A percentile compares a stretch with the other conserved stretches of the same genome.
Evolutionary conservation across 371 early-diverging fungal genomes (phyloP).

Genomic region (Zancudomyces culisetae): DNA sequence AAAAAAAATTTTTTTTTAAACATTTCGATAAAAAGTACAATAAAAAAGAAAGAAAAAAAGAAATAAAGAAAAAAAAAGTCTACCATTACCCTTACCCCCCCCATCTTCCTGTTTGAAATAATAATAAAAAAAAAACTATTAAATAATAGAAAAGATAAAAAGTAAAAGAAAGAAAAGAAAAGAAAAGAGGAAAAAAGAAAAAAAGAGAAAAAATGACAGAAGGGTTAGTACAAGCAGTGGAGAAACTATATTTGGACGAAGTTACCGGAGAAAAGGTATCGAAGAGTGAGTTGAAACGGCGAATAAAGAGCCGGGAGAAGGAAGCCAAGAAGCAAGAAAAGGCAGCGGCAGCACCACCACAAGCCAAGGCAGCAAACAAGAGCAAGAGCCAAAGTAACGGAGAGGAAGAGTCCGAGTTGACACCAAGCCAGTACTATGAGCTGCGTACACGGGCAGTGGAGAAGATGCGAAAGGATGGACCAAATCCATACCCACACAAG

Average conservation of each 20-base stretch:
- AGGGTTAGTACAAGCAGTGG: conserved; percentile 1
- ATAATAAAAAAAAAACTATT: no score
- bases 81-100: no score
- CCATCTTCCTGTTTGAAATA: no score
- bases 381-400: conserved; percentile 29
- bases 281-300: conserved; percentile 90
- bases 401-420: conserved; percentile 28
- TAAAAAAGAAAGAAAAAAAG: no score
- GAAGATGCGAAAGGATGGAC: conserved; percentile 55
- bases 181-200: neutral
- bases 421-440: conserved; percentile 79
- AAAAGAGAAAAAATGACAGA: neutral
- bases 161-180: neutral
- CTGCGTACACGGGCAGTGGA: conserved; percentile 69
- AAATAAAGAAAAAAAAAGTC: no score
- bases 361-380: conserved; percentile 30
- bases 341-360: conserved; percentile 24
- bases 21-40: no score
- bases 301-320: conserved; percentile 71
- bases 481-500: conserved; percentile 94
- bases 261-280: conserved; percentile 90
- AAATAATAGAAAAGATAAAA: neutral
- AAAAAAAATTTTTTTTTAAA: no score
- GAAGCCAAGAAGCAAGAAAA: conserved; percentile 49
- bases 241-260: conserved; percentile 63